Base-by-base conservation (phyloP, 441 rosid species). In the Pelargonium australe region DNA sequence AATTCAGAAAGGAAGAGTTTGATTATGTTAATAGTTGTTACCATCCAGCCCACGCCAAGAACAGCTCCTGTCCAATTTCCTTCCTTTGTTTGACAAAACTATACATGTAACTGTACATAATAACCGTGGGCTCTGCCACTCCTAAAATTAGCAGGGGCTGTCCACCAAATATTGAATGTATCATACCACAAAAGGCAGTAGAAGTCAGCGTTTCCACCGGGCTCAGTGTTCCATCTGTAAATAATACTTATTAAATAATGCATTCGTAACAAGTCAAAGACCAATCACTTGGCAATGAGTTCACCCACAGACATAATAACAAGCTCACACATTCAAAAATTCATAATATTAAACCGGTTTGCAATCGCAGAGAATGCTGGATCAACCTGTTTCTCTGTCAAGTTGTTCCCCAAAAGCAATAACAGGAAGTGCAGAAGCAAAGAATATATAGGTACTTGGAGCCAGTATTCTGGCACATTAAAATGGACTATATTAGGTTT, bases 81-180 rank as follows among this genome's bases (percentile, higher is more conserved):
- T 78, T 81, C 74, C 88, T 84, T 66, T 75, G 70, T 79, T 83
- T 81, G 75, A 87, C 73, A 81, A 90, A 92, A 67, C 77, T 80
- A 80, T 90, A 92, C 84, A 90, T 76, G 67, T 90, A 90, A 14
- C 86, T 89, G 71, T 87, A 92, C 98, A 92, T 92, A 5, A 92
- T 90, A 69, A 87, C 81, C 0, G 98, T 92, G 12, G 98, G 98
- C 69, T 92, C 96, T 5, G 98, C 98, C 66, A 90, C 96, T 37
- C 98, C 98, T 72, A 92, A 64, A 58, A 92, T 88, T 74, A 90
- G 73, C 70, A 92, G 78, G 40, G 98, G 96, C 69, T 92, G 98
- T 41, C 97, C 98, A 41, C 97, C 98, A n/a, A 90, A 76, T 72
- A 92, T 65, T 2, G 98, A 87, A 77, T 92, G 98, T 43, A 90